A percentile compares a stretch with the other conserved stretches of the same genome.
Conservation (phyloP, 768 basidiomycete species). For the Boletus subparvulus region DNA sequence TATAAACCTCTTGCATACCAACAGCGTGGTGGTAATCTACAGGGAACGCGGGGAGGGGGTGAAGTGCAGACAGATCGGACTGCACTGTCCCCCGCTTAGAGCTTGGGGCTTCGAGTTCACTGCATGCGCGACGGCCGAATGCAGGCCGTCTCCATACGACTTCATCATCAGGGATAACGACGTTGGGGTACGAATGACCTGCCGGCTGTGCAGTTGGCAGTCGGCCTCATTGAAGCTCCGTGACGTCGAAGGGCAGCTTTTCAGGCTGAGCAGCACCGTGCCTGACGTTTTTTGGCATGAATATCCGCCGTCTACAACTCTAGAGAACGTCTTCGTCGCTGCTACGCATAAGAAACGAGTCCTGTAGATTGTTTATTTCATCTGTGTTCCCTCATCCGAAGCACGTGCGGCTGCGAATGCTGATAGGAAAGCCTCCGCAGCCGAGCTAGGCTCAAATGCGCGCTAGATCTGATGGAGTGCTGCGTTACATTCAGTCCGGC, state of each 20-base stretch:
- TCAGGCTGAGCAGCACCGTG: not conserved
- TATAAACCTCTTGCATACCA: not conserved
- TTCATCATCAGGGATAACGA: not conserved
- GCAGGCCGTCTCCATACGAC: not conserved
- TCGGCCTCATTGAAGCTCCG: not conserved
- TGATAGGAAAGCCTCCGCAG: too few relatives aligned
- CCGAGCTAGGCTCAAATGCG: too few relatives aligned
- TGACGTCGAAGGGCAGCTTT: not conserved
- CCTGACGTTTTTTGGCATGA: slow-evolving; percentile 1
- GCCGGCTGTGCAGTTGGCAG: not conserved
- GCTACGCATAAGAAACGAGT: too few relatives aligned
- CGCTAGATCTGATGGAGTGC: too few relatives aligned
- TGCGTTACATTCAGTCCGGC: too few relatives aligned
- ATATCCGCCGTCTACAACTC: not conserved
- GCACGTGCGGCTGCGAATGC: too few relatives aligned
- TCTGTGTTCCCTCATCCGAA: too few relatives aligned
- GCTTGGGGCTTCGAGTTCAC: not conserved
- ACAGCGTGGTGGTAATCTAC: not conserved
- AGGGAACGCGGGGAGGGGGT: not conserved
- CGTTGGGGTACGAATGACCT: not conserved
- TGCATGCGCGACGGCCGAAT: not conserved
- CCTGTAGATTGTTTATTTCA: too few relatives aligned
- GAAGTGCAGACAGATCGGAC: not conserved
- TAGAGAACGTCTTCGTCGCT: not conserved
- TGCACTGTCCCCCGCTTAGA: not conserved